phyloP scores from a whole-genome alignment of 2,329 filamentous ascomycete species.

The Clarireedia homoeocarpa region DNA sequence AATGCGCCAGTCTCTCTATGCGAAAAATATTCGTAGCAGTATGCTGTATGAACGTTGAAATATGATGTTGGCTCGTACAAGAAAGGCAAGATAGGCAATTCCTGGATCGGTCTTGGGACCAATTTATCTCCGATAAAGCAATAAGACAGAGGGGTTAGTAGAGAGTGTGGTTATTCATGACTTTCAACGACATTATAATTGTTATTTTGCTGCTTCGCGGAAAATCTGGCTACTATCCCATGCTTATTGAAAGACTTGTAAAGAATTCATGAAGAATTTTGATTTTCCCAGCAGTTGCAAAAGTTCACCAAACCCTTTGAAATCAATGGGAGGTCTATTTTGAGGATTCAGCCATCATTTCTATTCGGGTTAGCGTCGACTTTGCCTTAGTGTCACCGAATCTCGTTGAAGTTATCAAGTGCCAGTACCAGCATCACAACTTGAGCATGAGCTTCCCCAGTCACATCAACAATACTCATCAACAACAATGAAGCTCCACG shows the following conservation, averaged over 20 bases:
- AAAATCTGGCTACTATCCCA: too few species aligned
- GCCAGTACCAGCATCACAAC: background rate
- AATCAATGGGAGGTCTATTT: too few species aligned
- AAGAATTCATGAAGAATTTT: too few species aligned
- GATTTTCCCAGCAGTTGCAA: too few species aligned
- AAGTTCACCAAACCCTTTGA: too few species aligned
- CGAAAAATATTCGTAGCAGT: background rate
- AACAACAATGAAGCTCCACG: constrained; percentile 34
- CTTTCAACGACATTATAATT: background rate
- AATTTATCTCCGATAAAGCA: constrained; percentile 7
- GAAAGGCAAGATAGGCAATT: background rate
- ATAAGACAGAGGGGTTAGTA: background rate
- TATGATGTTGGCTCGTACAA: background rate
- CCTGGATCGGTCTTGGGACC: background rate
- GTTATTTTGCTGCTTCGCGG: too few species aligned
- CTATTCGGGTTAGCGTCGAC: constrained; percentile 1
- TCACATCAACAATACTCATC: constrained; percentile 12
- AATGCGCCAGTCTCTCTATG: background rate
- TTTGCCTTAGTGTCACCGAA: constrained; percentile 1
- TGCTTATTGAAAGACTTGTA: too few species aligned
- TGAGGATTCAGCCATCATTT: background rate
- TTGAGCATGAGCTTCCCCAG: constrained; percentile 15
- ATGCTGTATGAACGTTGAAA: background rate
- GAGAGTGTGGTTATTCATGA: background rate
- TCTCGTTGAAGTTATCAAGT: constrained; percentile 3